Conservation (phyloP, 129 eudicot species). For the Helianthus tuberosus region DNA sequence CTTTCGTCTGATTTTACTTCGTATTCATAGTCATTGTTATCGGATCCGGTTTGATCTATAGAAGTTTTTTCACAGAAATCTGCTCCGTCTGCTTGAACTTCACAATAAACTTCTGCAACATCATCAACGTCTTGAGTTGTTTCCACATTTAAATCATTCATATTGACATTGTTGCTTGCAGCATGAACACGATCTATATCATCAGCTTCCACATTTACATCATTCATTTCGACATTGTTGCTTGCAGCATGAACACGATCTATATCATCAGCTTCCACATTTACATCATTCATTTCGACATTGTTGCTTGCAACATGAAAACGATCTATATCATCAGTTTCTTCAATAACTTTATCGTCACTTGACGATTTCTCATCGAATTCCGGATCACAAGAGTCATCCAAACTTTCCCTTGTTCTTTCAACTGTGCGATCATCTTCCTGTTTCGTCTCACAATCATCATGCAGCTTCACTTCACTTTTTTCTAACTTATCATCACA, state of each 20-base stretch:
- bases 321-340: slow-evolving; percentile 24
- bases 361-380: slow-evolving; percentile 26
- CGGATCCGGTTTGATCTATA: slow-evolving; percentile 28
- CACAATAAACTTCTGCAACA: slow-evolving; percentile 25
- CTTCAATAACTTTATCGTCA: slow-evolving; percentile 23
- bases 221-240: slow-evolving; percentile 26
- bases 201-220: slow-evolving; percentile 29
- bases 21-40: slow-evolving; percentile 29
- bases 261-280: slow-evolving; percentile 28
- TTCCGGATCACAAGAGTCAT: slow-evolving; percentile 29
- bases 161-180: slow-evolving; percentile 26
- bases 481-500: slow-evolving; percentile 20
- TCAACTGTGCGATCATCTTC: slow-evolving; percentile 22
- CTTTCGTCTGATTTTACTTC: slow-evolving; percentile 29
- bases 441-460: slow-evolving; percentile 23
- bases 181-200: slow-evolving; percentile 23
- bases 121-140: slow-evolving; percentile 39
- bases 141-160: slow-evolving; percentile 28
- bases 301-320: slow-evolving; percentile 21
- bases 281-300: slow-evolving; percentile 28
- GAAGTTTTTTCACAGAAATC: slow-evolving; percentile 25
- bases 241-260: slow-evolving; percentile 27
- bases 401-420: slow-evolving; percentile 20
- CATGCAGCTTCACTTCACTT: slow-evolving; percentile 24
- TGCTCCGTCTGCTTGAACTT: slow-evolving; percentile 26